Evolutionary conservation across 169 alveolate species (phyloP).

Genomic region (Plasmodium billcollinsi): DNA sequence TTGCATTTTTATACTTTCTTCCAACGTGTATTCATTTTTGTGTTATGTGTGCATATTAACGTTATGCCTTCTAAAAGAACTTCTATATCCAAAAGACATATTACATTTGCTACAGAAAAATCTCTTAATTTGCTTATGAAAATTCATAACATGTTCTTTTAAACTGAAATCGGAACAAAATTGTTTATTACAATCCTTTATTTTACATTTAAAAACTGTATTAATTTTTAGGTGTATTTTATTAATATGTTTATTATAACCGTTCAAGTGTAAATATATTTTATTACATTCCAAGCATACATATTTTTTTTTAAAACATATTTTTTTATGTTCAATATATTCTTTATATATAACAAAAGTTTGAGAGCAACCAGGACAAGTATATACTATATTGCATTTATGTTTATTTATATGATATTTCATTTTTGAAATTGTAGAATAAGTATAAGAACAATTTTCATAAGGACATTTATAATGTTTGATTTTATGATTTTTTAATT

Average conservation of each 20-base stretch:
- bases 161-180: conserved; percentile 60
- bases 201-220: conserved; percentile 29
- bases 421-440: conserved; percentile 68
- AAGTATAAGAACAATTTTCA: conserved; percentile 67
- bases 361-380: conserved; percentile 47
- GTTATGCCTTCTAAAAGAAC: conserved; percentile 61
- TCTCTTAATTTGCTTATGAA: conserved; percentile 54
- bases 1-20: too few relatives aligned
- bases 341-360: conserved; percentile 57
- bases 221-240: conserved; percentile 50
- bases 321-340: conserved; percentile 53
- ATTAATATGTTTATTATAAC: conserved; percentile 54
- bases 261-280: conserved; percentile 59
- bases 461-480: conserved; percentile 72
- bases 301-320: conserved; percentile 60
- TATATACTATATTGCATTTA: conserved; percentile 39
- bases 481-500: conserved; percentile 43
- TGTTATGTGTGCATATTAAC: conserved; percentile 43
- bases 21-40: not conserved
- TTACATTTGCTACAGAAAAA: conserved; percentile 65
- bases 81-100: conserved; percentile 65
- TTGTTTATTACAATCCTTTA: conserved; percentile 50
- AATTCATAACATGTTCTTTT: conserved; percentile 63
- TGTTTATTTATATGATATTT: conserved; percentile 73
- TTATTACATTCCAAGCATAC: conserved; percentile 61